Base-by-base conservation (phyloP, 2,329 filamentous ascomycete species). In the Herpomyces periplanetae region DNA sequence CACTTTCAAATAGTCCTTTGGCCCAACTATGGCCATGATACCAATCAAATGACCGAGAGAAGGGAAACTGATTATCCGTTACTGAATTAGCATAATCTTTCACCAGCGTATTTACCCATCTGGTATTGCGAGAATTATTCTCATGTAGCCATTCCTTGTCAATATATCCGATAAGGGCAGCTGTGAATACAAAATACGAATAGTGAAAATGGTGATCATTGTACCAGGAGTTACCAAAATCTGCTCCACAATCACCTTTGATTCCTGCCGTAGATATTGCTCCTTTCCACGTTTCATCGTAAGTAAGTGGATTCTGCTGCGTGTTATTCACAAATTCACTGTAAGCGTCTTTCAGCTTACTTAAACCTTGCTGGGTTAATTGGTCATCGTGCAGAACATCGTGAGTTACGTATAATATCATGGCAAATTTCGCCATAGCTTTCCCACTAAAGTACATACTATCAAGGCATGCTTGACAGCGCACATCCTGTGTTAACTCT, bases 21-120 rank as follows among this genome's bases (percentile, higher is more conserved):
- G 75, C 75, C 69, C 75, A 88, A 23, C 62, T 71, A 44, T 91
- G 80, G 2, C 75, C 80, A 31, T 84, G 58, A 36, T 60, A 91
- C 68, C 69, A 88, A 38, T 91, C 80, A 32, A 88, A 91, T 22
- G 47, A 54, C 18, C 80, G 54, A 24, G 51, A 73, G 27, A 68
- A 59, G 0, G 75, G 73, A 36, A 84, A 91, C 28, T 55, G 55
- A 11, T 47, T 44, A 33, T 87, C 73, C 2, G 45, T 32, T 27
- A 52, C 59, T 0, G 71, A 59, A 36, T 87, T 87, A 17, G 71
- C 61, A 18, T 45, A 54, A 30, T 96, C 80, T 22, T 80, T 61
- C 18, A 80, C 59, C 17, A 96, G 46, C 26, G 52, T 55, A 34
- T 88, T 66, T 26, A 88, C 59, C 41, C 60, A 91, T 9, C 52